Conservation (phyloP, 169 alveolate species). For the Cryptosporidium meleagridis region DNA sequence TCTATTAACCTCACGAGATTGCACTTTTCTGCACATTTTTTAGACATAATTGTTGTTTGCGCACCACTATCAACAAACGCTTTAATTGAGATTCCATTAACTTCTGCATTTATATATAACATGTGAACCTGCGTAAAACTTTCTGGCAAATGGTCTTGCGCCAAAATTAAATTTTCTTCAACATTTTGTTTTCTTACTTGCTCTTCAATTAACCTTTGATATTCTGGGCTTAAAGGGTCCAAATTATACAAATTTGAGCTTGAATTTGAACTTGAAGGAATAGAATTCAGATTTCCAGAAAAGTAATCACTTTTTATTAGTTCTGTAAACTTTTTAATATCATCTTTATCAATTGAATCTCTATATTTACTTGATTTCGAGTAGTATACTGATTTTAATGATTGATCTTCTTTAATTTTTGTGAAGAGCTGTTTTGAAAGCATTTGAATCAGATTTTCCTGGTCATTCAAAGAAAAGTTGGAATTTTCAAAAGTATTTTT, state of each 20-base stretch:
- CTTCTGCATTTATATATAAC: slow-evolving; percentile 91
- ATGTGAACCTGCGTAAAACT: slow-evolving; percentile 86
- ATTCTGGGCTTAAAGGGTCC: slow-evolving; percentile 90
- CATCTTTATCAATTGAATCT: slow-evolving; percentile 67
- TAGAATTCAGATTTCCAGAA: slow-evolving; percentile 22
- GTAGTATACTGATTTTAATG: slow-evolving; percentile 60
- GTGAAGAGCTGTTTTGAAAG: slow-evolving; percentile 68
- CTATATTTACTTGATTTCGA: slow-evolving; percentile 65
- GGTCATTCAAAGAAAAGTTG: not conserved
- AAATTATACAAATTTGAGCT: slow-evolving; percentile 31
- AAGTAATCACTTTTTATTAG: not conserved
- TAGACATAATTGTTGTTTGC: slow-evolving; percentile 93
- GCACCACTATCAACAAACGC: slow-evolving; percentile 99
- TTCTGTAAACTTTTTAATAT: not conserved
- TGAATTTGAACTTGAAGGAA: slow-evolving; percentile 26
- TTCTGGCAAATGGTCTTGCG: slow-evolving; percentile 85
- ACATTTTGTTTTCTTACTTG: slow-evolving; percentile 85
- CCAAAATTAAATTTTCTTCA: slow-evolving; percentile 86
- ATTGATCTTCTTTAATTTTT: slow-evolving; percentile 75
- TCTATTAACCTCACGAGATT: slow-evolving; percentile 90
- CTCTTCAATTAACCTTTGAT: slow-evolving; percentile 89
- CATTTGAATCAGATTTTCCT: not conserved
- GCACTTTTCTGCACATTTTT: slow-evolving; percentile 90
- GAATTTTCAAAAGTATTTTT: not conserved
- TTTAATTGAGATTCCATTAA: slow-evolving; percentile 88